A percentile compares a stretch with the other conserved stretches of the same genome.
phyloP scores from a whole-genome alignment of 495 filamentous ascomycete species.

The Parmelia sp. region DNA sequence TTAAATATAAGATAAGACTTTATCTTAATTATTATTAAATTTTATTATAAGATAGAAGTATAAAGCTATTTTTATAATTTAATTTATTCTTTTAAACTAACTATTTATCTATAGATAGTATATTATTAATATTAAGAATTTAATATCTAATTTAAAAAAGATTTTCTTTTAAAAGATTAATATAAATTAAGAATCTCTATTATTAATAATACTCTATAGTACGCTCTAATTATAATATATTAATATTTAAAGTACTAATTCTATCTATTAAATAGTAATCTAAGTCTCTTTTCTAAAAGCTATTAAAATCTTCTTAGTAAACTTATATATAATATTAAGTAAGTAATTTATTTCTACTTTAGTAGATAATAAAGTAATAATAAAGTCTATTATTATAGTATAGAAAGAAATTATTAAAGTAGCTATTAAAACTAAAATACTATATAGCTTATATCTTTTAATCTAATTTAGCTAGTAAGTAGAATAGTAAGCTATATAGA shows the following conservation, averaged over 20 bases:
- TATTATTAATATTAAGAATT: no score
- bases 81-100: no score
- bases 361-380: not conserved
- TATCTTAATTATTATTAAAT: not conserved
- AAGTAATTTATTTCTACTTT: conserved; percentile 1
- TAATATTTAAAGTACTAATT: not conserved
- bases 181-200: not conserved
- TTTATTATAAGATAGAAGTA: no score
- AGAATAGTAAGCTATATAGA: conserved; percentile 2
- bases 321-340: conserved; percentile 8
- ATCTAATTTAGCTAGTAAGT: conserved; percentile 7
- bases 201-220: not conserved
- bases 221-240: conserved; percentile 3
- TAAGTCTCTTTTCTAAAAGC: not conserved
- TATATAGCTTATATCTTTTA: not conserved
- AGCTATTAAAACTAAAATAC: no score
- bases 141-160: no score
- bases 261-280: not conserved
- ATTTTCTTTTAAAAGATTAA: no score
- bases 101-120: no score
- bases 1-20: not conserved
- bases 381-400: conserved; percentile 1
- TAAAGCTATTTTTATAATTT: not conserved
- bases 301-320: not conserved
- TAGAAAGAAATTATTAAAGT: not conserved